A percentile compares a stretch with the other conserved stretches of the same genome.
phyloP scores from a whole-genome alignment of 805 yeast genomes.

The Saturnispora diversa region DNA sequence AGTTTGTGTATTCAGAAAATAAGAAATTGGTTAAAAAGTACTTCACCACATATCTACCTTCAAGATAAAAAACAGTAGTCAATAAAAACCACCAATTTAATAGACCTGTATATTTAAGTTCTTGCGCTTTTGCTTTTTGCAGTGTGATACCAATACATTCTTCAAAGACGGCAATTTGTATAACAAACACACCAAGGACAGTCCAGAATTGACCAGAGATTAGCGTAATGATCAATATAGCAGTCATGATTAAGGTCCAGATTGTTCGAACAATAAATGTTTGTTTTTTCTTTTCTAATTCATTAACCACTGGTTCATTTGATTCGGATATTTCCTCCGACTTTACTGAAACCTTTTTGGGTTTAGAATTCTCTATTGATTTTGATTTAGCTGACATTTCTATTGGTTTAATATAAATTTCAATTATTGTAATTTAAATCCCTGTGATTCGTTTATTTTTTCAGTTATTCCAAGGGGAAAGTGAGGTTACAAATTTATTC shows the following conservation, averaged over 20 bases:
- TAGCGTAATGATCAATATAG: conserved; percentile 57
- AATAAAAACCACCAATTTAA: conserved; percentile 88
- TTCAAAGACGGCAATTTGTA: conserved; percentile 79
- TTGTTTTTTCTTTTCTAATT: conserved; percentile 61
- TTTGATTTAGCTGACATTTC: not conserved
- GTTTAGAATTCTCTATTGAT: not conserved
- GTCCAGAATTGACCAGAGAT: conserved; percentile 83
- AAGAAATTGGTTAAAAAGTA: conserved; percentile 32
- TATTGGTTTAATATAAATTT: too few relatives aligned
- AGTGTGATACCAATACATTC: conserved; percentile 85
- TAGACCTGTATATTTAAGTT: conserved; percentile 73
- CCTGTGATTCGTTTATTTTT: too few relatives aligned
- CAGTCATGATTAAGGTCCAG: conserved; percentile 91
- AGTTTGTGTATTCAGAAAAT: conserved; percentile 24
- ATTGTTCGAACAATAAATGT: conserved; percentile 80
- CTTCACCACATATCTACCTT: conserved; percentile 72
- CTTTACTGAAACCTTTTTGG: not conserved
- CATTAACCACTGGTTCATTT: conserved; percentile 27
- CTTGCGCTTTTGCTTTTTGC: conserved; percentile 69
- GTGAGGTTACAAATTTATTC: too few relatives aligned
- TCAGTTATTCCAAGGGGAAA: too few relatives aligned
- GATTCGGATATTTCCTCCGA: conserved; percentile 1
- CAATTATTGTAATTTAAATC: too few relatives aligned
- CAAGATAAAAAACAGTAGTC: conserved; percentile 82
- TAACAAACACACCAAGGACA: conserved; percentile 57